Percentiles rank a stretch among this genome's conserved stretches.
Conservation (phyloP, 208 protist species). For the Balamuthia mandrillaris region DNA sequence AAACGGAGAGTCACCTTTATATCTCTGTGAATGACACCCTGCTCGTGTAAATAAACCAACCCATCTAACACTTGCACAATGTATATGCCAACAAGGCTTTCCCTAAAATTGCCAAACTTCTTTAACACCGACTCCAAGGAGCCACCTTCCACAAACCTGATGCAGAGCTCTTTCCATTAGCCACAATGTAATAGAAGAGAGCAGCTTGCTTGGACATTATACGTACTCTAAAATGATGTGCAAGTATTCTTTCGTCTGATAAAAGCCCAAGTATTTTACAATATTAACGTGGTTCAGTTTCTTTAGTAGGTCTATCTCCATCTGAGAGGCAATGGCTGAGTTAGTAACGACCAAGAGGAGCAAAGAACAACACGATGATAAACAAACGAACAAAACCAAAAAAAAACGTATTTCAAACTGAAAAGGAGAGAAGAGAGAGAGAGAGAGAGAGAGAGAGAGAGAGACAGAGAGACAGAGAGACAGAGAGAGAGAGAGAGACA, state of each 20-base stretch:
- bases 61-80: slow-evolving; percentile 79
- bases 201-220: no score
- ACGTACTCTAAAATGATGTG: slow-evolving; percentile 54
- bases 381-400: no score
- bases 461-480: no score
- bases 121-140: slow-evolving; percentile 78
- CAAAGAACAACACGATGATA: not conserved
- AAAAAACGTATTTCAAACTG: not conserved
- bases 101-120: slow-evolving; percentile 80
- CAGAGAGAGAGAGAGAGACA: no score
- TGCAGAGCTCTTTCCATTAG: not conserved
- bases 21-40: slow-evolving; percentile 83
- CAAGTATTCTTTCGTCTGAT: slow-evolving; percentile 69
- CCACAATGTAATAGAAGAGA: no score
- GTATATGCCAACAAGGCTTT: slow-evolving; percentile 75
- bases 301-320: slow-evolving; percentile 70
- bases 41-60: slow-evolving; percentile 79
- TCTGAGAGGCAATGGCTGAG: not conserved
- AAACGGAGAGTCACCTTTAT: slow-evolving; percentile 71
- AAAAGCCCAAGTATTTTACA: slow-evolving; percentile 77
- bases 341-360: not conserved
- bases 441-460: no score
- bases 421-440: not conserved
- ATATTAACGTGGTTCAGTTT: slow-evolving; percentile 76
- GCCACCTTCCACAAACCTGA: slow-evolving; percentile 78